Conservation (phyloP, 2,329 filamentous ascomycete genomes). For the Mycocentrospora acerina region DNA sequence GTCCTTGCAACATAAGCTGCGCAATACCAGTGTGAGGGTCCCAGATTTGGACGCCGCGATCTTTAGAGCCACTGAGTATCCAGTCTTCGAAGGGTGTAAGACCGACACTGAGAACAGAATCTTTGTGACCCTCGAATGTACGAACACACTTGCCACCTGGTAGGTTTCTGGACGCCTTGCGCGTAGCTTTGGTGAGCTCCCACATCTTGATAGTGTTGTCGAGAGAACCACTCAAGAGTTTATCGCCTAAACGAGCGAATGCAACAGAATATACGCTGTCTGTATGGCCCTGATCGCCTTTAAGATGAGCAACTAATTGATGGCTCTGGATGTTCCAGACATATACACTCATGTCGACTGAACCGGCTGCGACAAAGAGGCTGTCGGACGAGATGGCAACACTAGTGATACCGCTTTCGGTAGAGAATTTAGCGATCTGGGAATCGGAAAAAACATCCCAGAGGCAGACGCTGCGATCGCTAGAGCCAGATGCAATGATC, state of each 20-base stretch:
- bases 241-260: slow-evolving; percentile 89
- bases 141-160: slow-evolving; percentile 93
- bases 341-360: slow-evolving; percentile 94
- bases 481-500: slow-evolving; percentile 92
- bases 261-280: slow-evolving; percentile 96
- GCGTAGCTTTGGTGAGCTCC: slow-evolving; percentile 77
- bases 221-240: slow-evolving; percentile 89
- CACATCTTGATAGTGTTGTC: slow-evolving; percentile 99
- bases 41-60: slow-evolving; percentile 98
- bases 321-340: slow-evolving; percentile 92
- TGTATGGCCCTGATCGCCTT: slow-evolving; percentile 92
- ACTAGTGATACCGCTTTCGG: slow-evolving; percentile 96
- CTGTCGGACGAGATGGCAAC: slow-evolving; percentile 96
- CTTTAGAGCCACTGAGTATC: slow-evolving; percentile 97
- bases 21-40: slow-evolving; percentile 90
- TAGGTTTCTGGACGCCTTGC: slow-evolving; percentile 64
- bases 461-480: slow-evolving; percentile 88
- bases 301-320: slow-evolving; percentile 84
- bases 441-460: slow-evolving; percentile 91
- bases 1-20: slow-evolving; percentile 97
- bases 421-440: slow-evolving; percentile 81
- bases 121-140: slow-evolving; percentile 96
- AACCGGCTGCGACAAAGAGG: slow-evolving; percentile 90
- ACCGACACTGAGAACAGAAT: slow-evolving; percentile 95
- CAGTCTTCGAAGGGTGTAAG: slow-evolving; percentile 91